phyloP scores from a whole-genome alignment of 257 asterid genomes.

The Przewalskia tangutica region DNA sequence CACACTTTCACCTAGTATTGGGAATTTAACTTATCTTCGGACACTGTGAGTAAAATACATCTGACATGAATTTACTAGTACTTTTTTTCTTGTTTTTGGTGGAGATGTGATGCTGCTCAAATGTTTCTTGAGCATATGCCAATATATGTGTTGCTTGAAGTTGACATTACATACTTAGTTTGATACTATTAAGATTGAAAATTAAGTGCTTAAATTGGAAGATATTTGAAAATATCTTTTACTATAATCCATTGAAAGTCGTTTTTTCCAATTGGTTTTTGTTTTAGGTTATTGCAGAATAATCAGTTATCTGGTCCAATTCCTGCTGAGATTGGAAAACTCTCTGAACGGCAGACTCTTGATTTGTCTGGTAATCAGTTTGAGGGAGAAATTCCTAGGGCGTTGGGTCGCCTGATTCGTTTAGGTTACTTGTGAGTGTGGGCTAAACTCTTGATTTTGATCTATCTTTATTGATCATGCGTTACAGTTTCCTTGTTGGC shows the following conservation, averaged over 20 bases:
- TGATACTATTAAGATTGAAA: background rate
- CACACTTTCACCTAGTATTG: slow-evolving; percentile 66
- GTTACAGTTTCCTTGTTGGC: slow-evolving; percentile 3
- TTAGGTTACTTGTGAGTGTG: slow-evolving; percentile 70
- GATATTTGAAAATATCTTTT: background rate
- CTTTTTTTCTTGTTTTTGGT: background rate
- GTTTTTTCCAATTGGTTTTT: background rate
- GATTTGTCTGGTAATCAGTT: slow-evolving; percentile 82
- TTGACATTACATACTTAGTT: background rate
- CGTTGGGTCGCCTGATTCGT: slow-evolving; percentile 47
- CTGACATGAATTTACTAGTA: background rate
- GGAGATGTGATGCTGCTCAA: background rate
- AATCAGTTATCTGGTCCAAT: slow-evolving; percentile 54
- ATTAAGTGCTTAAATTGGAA: background rate
- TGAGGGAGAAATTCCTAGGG: slow-evolving; percentile 64
- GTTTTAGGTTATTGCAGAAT: slow-evolving; percentile 62
- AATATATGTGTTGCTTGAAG: background rate
- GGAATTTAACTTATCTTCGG: slow-evolving; percentile 66
- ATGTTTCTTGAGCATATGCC: background rate
- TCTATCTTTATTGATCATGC: background rate
- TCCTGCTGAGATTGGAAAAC: slow-evolving; percentile 75
- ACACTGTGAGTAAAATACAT: slow-evolving; percentile 48
- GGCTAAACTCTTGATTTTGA: background rate
- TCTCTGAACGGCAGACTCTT: slow-evolving; percentile 57
- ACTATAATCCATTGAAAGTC: background rate